Evolutionary conservation across 352 stramenopile species (phyloP).

Genomic region (Lagenidium giganteum): DNA sequence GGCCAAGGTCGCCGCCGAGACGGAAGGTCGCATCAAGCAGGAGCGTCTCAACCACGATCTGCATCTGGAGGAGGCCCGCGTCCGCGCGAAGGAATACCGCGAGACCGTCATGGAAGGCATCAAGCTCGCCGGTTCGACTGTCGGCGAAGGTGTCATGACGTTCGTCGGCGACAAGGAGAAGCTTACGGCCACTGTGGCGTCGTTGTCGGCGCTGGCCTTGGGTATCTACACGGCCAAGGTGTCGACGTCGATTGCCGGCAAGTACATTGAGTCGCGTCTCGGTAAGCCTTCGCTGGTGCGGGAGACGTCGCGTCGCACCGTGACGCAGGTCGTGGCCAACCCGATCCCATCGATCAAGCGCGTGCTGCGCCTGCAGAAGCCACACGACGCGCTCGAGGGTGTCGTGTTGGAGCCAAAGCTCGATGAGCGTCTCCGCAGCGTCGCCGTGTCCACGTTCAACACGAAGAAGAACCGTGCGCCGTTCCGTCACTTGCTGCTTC

Average conservation of each 20-base stretch:
- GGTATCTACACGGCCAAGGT: conserved; percentile 96
- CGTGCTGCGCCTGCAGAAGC: conserved; percentile 83
- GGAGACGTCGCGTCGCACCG: conserved; percentile 92
- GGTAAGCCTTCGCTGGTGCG: conserved; percentile 97
- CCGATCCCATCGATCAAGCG: conserved; percentile 87
- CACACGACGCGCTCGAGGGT: conserved; percentile 91
- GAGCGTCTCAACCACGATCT: conserved; percentile 98
- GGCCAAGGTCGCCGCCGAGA: conserved; percentile 94
- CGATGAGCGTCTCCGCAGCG: conserved; percentile 91
- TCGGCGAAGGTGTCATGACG: conserved; percentile 90
- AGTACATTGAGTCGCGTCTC: conserved; percentile 95
- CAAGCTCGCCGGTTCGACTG: conserved; percentile 90
- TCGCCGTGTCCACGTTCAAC: conserved; percentile 97
- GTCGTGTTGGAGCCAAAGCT: conserved; percentile 95
- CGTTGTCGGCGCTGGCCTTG: conserved; percentile 91
- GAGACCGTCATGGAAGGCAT: conserved; percentile 92
- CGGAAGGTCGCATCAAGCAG: conserved; percentile 91
- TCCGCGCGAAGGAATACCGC: conserved; percentile 85
- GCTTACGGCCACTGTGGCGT: conserved; percentile 93
- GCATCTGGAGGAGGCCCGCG: conserved; percentile 93
- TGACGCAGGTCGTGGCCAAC: conserved; percentile 74
- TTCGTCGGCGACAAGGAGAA: conserved; percentile 96
- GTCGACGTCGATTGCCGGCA: conserved; percentile 89
- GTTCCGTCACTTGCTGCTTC: conserved; percentile 97
- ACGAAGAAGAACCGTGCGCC: conserved; percentile 98